Conservation (phyloP, 2,329 filamentous ascomycete genomes). For the Trichoderma atrobrunneum region DNA sequence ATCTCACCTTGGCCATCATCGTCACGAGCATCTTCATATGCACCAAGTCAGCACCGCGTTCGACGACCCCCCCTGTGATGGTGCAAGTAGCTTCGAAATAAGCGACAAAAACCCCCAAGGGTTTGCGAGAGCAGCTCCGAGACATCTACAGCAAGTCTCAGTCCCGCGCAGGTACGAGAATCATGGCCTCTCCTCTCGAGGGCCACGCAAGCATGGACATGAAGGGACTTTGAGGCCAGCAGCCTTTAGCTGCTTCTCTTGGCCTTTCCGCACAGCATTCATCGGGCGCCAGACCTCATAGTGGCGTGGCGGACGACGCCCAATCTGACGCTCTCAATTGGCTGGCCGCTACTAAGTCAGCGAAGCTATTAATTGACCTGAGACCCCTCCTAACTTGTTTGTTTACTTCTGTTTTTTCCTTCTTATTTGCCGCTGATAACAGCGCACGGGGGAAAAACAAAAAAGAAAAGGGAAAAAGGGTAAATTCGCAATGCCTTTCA, state of each 20-base stretch:
- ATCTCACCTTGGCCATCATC: not conserved
- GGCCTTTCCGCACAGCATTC: not conserved
- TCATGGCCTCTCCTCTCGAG: not conserved
- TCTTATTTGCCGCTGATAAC: not conserved
- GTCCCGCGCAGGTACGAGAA: constrained; percentile 11
- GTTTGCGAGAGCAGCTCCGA: not conserved
- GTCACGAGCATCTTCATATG: not conserved
- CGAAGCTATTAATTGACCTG: not conserved
- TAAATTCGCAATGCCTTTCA: not conserved
- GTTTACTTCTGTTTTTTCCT: not conserved
- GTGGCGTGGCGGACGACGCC: not conserved
- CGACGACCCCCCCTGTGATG: not conserved
- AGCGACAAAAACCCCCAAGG: not conserved
- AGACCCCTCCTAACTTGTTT: not conserved
- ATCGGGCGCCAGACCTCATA: not conserved
- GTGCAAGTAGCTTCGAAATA: not conserved
- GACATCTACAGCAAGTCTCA: constrained; percentile 4
- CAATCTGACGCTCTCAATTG: not conserved
- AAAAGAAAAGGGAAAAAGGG: not conserved
- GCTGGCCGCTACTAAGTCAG: not conserved
- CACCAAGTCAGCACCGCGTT: not conserved
- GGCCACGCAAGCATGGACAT: not conserved
- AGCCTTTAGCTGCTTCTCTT: not conserved
- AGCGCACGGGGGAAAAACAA: not conserved
- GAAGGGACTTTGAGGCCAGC: not conserved